Evolutionary conservation across 192 early-diverging fungal species (phyloP), one percentile per base, ranked within the genome.

Genomic region (Gryganskiella cystojenkinii): DNA sequence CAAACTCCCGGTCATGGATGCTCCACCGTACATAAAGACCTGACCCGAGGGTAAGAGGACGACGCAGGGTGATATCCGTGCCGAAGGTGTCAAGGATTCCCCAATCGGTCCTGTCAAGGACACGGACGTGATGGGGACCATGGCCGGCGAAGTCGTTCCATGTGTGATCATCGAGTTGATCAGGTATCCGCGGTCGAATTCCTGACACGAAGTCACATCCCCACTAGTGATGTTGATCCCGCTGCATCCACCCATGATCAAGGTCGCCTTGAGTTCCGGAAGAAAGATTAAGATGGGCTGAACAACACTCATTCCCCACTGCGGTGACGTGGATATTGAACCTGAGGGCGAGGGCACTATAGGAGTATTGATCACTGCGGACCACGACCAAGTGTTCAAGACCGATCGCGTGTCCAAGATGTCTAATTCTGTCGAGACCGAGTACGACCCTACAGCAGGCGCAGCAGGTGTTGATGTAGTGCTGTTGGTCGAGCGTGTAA

Each of bases 21-120:
- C 58, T 3, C 74, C 74, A 37, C 74, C 74, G 31, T 78, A 69
- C 74, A 78, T 78, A 49, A 78, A 69, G 11, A 78, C 50, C 20
- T 59, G n/a, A 14, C 74, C 66, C 10, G 50, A 51, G 2, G 43
- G 49, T 8, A 78, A 47, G 13, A 78, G 60, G 14, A 35, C 56
- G 11, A 50, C 31, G 22, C 74, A 78, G 1, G 74, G 66, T 2
- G 60, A 40, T 10, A 59, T 15, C 46, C 74, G 65, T 14, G 66
- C 24, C 4, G 13, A 5, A 13, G 74, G 74, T 2, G 55, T 20
- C 25, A 30, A 4, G 10, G 27, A 13, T 15, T 2, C 11, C n/a
- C n/a, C n/a, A n/a, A n/a, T n/a, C n/a, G n/a, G n/a, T 3, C 65
- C 64, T 6, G 44, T 52, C 46, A 67, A 9, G 15, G 5, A 2